A percentile compares a stretch with the other conserved stretches of the same genome.
These are phyloP conservation scores for Neurospora crassa DNA, from an alignment of 2,329 filamentous ascomycete species.

Conservation along the genomic window DNA sequence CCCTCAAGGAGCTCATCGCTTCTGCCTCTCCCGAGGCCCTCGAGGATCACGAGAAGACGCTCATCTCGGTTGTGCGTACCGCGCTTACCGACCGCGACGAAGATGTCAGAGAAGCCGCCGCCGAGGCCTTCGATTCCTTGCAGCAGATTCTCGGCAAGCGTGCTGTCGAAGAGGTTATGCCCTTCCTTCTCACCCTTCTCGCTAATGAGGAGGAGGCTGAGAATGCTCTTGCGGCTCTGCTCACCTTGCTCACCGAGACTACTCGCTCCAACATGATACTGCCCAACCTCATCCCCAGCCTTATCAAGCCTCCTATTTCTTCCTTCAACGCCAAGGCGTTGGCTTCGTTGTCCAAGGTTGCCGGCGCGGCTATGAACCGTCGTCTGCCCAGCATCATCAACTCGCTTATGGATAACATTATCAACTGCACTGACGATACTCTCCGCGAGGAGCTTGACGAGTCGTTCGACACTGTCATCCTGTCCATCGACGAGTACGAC, in stretches of 20 bases:
- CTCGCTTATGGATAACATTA: slow-evolving; percentile 85
- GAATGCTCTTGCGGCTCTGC: slow-evolving; percentile 82
- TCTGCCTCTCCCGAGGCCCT: slow-evolving; percentile 82
- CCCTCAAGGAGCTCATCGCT: slow-evolving; percentile 83
- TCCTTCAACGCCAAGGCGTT: slow-evolving; percentile 91
- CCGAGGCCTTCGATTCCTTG: slow-evolving; percentile 91
- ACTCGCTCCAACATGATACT: slow-evolving; percentile 93
- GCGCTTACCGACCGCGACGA: slow-evolving; percentile 83
- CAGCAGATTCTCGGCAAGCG: slow-evolving; percentile 91
- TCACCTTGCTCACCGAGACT: slow-evolving; percentile 88
- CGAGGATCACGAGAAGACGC: slow-evolving; percentile 88
- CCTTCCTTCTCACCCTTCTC: slow-evolving; percentile 82
- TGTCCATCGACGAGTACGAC: slow-evolving; percentile 92
- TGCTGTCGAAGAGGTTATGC: slow-evolving; percentile 90
- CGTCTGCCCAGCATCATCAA: slow-evolving; percentile 85
- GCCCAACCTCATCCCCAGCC: slow-evolving; percentile 88
- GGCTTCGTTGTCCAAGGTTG: slow-evolving; percentile 86
- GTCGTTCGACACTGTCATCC: slow-evolving; percentile 80
- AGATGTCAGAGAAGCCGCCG: slow-evolving; percentile 88
- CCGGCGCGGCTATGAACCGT: slow-evolving; percentile 81
- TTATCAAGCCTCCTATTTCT: slow-evolving; percentile 82
- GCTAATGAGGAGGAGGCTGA: slow-evolving; percentile 79
- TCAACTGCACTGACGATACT: slow-evolving; percentile 64
- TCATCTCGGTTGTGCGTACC: slow-evolving; percentile 88
- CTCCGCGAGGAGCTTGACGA: slow-evolving; percentile 63